Conservation (phyloP, 2,329 filamentous ascomycete species). For the Aspergillus texensis region DNA sequence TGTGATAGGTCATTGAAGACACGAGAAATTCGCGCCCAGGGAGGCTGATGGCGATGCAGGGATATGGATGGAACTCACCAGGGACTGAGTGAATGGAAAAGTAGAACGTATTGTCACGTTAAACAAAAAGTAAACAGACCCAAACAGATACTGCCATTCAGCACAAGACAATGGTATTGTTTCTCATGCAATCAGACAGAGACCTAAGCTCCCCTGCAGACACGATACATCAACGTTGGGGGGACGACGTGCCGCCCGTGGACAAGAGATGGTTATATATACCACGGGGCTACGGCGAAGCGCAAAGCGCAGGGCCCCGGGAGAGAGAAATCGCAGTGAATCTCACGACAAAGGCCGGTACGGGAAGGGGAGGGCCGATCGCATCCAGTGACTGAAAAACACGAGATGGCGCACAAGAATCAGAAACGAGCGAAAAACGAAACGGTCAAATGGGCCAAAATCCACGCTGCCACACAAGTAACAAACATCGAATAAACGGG, state of each 20-base stretch:
- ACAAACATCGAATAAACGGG: background rate
- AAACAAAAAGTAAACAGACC: slow-evolving; percentile 4
- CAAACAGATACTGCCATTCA: slow-evolving; percentile 13
- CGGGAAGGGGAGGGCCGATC: background rate
- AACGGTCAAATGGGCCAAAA: slow-evolving; percentile 1
- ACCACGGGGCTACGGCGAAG: slow-evolving; percentile 5
- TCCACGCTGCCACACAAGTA: background rate
- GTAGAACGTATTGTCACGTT: background rate
- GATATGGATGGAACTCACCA: background rate
- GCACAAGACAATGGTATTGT: slow-evolving; percentile 1
- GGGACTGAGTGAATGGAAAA: background rate
- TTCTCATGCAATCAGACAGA: slow-evolving; percentile 7
- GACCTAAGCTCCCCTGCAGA: background rate
- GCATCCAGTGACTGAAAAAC: background rate
- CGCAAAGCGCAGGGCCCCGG: slow-evolving; percentile 14
- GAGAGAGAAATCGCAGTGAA: slow-evolving; percentile 2
- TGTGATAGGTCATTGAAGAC: background rate
- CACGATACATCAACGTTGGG: slow-evolving; percentile 19
- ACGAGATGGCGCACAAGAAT: background rate
- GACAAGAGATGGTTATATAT: slow-evolving; percentile 20
- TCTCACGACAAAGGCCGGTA: background rate
- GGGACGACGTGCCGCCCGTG: background rate
- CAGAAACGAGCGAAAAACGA: background rate
- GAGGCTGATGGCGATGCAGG: background rate
- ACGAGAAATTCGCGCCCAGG: background rate